Evolutionary conservation across 176 grass and related monocot species (phyloP).

Genomic region (Elymus sibiricus): DNA sequence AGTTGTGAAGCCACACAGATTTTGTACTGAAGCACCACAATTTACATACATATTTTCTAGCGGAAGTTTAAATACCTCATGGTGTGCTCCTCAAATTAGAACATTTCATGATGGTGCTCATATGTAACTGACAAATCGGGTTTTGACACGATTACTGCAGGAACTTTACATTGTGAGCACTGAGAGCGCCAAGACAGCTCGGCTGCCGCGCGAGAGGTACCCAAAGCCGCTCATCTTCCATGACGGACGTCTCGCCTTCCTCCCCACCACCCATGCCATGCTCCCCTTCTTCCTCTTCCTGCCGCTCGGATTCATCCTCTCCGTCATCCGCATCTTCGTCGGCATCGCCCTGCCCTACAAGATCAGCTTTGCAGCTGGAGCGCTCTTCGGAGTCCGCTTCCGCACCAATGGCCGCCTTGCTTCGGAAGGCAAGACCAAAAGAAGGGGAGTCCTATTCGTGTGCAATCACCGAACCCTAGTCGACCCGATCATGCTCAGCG

Average conservation of each 20-base stretch:
- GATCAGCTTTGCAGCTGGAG: background rate
- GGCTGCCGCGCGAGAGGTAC: constrained; percentile 58
- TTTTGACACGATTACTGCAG: constrained; percentile 27
- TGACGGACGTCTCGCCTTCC: constrained; percentile 77
- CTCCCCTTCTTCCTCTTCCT: constrained; percentile 71
- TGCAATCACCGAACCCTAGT: constrained; percentile 85
- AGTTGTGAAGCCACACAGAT: no score
- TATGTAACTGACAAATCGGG: no score
- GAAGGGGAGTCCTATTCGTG: constrained; percentile 61
- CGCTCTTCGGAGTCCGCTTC: constrained; percentile 51
- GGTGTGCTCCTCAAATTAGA: no score
- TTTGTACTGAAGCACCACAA: no score
- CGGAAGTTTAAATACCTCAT: no score
- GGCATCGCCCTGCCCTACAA: constrained; percentile 66
- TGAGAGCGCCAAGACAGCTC: constrained; percentile 29
- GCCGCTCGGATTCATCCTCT: constrained; percentile 54
- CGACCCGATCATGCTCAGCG: constrained; percentile 66
- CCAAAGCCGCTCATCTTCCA: constrained; percentile 94
- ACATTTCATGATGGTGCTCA: no score
- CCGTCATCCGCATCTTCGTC: constrained; percentile 47
- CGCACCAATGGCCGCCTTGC: constrained; percentile 22
- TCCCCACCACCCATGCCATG: constrained; percentile 44
- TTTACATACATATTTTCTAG: no score
- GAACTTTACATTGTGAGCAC: constrained; percentile 58
- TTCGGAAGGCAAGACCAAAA: background rate